phyloP scores from a whole-genome alignment of 2,329 filamentous ascomycete genomes.

The Hypoxylon rubiginosum region DNA sequence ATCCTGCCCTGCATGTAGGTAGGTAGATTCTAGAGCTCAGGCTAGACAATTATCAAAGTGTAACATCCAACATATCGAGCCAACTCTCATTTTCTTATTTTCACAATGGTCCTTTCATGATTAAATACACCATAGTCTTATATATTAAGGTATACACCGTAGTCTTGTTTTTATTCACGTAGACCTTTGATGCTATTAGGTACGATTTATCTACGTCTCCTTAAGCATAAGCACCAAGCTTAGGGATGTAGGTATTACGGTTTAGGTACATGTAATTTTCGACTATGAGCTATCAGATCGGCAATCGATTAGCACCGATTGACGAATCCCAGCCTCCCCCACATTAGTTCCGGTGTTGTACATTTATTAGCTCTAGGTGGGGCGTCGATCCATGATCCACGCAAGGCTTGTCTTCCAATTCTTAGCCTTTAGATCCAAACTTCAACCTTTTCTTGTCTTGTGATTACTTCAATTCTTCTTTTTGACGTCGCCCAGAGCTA shows the following conservation, averaged over 20 bases:
- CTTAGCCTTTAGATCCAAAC: constrained; percentile 32
- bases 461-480: neutral
- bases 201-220: neutral
- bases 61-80: neutral
- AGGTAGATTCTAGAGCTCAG: constrained; percentile 26
- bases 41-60: neutral
- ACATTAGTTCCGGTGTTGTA: constrained; percentile 21
- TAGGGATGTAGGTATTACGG: no score
- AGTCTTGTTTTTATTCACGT: neutral
- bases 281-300: no score
- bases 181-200: no score
- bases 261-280: no score
- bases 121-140: no score
- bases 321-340: constrained; percentile 29
- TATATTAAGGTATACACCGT: neutral
- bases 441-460: constrained; percentile 17
- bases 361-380: constrained; percentile 20
- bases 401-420: neutral
- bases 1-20: neutral
- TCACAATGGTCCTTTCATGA: neutral
- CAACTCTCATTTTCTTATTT: neutral
- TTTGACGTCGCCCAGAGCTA: neutral
- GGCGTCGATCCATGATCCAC: constrained; percentile 20
- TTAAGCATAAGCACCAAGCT: no score
- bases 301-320: constrained; percentile 12